Base-by-base conservation (phyloP, 2,329 filamentous ascomycete genomes). In the Triangularia verruculosa region DNA sequence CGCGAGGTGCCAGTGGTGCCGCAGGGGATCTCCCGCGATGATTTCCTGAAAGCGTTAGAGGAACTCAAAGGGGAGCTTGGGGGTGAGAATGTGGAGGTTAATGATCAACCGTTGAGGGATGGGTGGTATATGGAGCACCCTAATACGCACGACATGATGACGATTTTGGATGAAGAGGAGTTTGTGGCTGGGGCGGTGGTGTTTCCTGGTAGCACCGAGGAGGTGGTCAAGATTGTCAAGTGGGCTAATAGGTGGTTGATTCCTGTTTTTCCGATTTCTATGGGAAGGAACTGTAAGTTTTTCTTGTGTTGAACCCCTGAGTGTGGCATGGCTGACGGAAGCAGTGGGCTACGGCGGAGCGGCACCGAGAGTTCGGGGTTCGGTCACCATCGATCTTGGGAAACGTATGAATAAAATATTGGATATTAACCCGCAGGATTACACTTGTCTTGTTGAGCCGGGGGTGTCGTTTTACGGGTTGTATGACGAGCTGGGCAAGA, bases 401-500 rank as follows among this genome's bases (percentile, higher is more conserved):
- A 77, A 72, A 59, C 76, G 80, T 39, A 84, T 86, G 83, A 80
- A 82, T 68, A 79, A 78, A 67, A 77, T 86, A 9, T 71, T 86
- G 13, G 77, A 84, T 52, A 78, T 86, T 30, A 80, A 83, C 67
- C 76, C 75, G 0, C 78, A 83, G 15, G 79, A 78, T 57, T 81
- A 80, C 20, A 83, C 77, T 53, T 82, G 78, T 39, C 73, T 86
- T 0, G 76, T 86, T 1, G 83, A 86, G 69, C 84, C 84, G 0
- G 83, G 84, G 0, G 83, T 86, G 0, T 81, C 82, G 0, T 86
- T 80, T 68, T 79, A 80, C 61, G 78, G 78, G 17, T 73, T 86
- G 3, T 78, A 85, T 65, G 76, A 84, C 22, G 77, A 80, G 59
- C 70, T 84, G 28, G 72, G 77, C 64, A 71, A 76, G 68, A 71